Evolutionary conservation across 2,329 filamentous ascomycete genomes (phyloP).

Genomic region (Sporothrix variecibatus): DNA sequence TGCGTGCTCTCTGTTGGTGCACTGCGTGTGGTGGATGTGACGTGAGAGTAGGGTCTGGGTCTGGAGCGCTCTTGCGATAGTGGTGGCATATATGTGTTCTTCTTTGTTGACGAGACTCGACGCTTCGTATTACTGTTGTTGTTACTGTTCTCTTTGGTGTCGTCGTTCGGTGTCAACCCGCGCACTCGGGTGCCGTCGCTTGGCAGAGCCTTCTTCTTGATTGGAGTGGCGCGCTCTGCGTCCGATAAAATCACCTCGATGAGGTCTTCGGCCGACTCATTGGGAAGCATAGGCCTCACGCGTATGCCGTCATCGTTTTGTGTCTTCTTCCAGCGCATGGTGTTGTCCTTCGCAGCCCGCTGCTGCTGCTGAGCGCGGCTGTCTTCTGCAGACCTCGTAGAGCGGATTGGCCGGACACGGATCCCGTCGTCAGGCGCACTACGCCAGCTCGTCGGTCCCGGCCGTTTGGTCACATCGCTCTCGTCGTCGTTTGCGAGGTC

Average conservation of each 20-base stretch:
- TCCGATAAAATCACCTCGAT: conserved; percentile 11
- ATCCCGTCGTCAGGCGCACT: conserved; percentile 36
- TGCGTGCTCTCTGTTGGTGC: conserved; percentile 21
- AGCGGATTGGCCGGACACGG: conserved; percentile 43
- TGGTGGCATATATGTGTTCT: conserved; percentile 34
- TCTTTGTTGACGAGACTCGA: background rate
- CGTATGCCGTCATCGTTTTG: conserved; percentile 36
- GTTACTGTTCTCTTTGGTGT: background rate
- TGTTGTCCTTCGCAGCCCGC: background rate
- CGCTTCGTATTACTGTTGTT: background rate
- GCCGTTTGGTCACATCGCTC: conserved; percentile 30
- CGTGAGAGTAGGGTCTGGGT: conserved; percentile 10
- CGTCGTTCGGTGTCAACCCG: background rate
- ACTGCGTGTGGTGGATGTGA: conserved; percentile 20
- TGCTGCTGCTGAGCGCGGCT: background rate
- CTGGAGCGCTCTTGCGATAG: conserved; percentile 1
- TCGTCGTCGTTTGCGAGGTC: conserved; percentile 27
- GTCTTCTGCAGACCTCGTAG: conserved; percentile 25
- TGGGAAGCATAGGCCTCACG: conserved; percentile 29
- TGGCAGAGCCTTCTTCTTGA: conserved; percentile 25
- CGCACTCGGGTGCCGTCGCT: conserved; percentile 37
- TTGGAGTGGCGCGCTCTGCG: background rate
- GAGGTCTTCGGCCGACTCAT: conserved; percentile 13
- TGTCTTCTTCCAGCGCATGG: conserved; percentile 10
- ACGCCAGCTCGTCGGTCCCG: conserved; percentile 31